Conservation (phyloP, 148 eudicot genomes). For the Polygonum maritimum region DNA sequence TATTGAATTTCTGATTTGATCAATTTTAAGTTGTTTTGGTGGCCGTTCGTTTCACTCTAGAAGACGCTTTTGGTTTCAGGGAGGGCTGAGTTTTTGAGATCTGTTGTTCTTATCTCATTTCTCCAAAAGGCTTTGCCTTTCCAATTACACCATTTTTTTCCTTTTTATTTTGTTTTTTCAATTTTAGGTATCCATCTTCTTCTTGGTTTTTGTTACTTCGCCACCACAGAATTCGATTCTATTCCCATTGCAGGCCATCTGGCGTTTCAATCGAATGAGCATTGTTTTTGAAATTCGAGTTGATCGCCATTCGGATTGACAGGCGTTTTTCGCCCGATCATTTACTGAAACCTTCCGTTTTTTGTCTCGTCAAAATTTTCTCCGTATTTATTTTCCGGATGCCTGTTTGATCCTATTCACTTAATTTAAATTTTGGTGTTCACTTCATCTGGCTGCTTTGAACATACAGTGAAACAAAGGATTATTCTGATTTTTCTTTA, state of each 20-base stretch:
- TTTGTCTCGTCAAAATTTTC: conserved; percentile 14
- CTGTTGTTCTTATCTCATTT: conserved; percentile 6
- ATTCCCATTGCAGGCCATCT: not conserved
- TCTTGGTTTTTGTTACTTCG: not conserved
- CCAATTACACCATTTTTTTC: not conserved
- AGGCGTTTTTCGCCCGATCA: not conserved
- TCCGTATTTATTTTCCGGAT: not conserved
- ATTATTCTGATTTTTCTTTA: not conserved
- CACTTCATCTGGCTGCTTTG: not conserved
- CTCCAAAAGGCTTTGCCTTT: not conserved
- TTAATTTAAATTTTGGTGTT: not conserved
- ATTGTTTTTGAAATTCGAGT: not conserved
- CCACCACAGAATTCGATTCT: not conserved
- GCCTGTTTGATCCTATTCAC: not conserved
- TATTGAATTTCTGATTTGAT: not conserved
- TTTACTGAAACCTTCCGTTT: conserved; percentile 22
- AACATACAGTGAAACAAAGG: not conserved
- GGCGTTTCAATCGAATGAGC: not conserved
- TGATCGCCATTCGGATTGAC: conserved; percentile 13
- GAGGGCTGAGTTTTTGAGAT: conserved; percentile 1
- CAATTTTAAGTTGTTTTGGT: not conserved
- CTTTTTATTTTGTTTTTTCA: not conserved
- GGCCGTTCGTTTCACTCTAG: not conserved
- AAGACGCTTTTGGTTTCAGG: conserved; percentile 4
- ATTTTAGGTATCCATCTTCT: not conserved